These are phyloP conservation scores for Podospora anserina DNA, from an alignment of 495 filamentous ascomycete genomes.

Conservation along the genomic window DNA sequence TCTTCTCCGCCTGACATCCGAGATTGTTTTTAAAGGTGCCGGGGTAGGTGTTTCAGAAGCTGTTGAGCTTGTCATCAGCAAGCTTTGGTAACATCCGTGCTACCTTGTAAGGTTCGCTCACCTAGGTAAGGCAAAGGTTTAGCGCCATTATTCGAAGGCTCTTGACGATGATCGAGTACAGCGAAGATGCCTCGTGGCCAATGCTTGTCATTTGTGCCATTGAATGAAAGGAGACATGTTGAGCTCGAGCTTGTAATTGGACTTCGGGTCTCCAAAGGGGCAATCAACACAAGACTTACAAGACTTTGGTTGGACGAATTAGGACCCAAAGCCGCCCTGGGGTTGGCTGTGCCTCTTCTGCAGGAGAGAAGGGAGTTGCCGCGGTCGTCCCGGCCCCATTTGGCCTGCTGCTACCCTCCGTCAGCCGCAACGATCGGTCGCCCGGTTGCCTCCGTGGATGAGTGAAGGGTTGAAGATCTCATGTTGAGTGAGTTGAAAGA, in stretches of 20 bases:
- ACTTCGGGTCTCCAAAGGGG: neutral
- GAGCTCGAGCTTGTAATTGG: neutral
- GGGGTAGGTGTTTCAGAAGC: slow-evolving; percentile 5
- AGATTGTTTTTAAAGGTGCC: neutral
- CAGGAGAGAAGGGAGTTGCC: slow-evolving; percentile 10
- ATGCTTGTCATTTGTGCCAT: too few species aligned
- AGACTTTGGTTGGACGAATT: slow-evolving; percentile 10
- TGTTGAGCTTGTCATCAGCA: neutral
- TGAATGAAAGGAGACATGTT: neutral
- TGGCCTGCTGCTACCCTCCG: neutral
- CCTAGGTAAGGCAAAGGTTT: neutral
- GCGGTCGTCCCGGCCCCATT: neutral
- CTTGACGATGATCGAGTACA: neutral
- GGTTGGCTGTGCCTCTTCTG: slow-evolving; percentile 1
- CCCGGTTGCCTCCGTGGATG: neutral
- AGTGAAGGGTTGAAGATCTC: neutral
- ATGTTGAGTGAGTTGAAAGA: neutral
- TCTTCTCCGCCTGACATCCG: neutral
- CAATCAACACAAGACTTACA: slow-evolving; percentile 15
- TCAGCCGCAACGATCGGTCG: slow-evolving; percentile 1
- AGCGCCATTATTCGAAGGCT: neutral
- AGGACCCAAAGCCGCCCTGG: slow-evolving; percentile 4
- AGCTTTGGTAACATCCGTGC: neutral
- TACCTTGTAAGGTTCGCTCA: neutral
- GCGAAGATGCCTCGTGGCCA: too few species aligned